These are phyloP conservation scores for Phytophthora colocasiae DNA, from an alignment of 352 stramenopile genomes.

Conservation along the genomic window DNA sequence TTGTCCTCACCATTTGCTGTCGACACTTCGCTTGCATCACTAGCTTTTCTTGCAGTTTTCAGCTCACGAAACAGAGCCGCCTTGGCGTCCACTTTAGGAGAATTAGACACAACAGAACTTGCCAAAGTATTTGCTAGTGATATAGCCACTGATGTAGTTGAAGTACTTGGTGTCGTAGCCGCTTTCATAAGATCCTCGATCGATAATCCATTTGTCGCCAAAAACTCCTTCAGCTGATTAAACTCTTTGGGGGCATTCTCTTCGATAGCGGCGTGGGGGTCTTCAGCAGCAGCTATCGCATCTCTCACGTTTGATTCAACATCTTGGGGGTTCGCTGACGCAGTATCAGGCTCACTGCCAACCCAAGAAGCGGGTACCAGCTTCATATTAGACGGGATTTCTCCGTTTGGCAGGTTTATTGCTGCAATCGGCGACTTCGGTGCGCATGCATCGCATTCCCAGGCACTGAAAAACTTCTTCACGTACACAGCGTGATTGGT, in stretches of 20 bases:
- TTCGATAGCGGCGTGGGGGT: conserved; percentile 5
- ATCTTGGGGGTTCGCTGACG: conserved; percentile 36
- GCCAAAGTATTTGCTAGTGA: conserved; percentile 19
- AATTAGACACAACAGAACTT: neutral
- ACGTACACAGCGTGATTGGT: conserved; percentile 83
- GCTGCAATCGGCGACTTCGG: conserved; percentile 18
- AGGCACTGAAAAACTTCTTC: conserved; percentile 86
- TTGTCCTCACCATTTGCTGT: conserved; percentile 13
- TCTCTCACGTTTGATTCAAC: conserved; percentile 18
- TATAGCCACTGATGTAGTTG: conserved; percentile 26
- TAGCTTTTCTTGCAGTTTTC: conserved; percentile 17
- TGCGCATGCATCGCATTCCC: conserved; percentile 71
- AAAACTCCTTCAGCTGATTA: conserved; percentile 68
- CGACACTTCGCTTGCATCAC: conserved; percentile 6
- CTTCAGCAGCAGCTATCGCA: neutral
- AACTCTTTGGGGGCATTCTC: conserved; percentile 42
- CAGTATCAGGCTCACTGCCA: conserved; percentile 17
- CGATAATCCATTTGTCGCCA: conserved; percentile 65
- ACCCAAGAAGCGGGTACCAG: conserved; percentile 54
- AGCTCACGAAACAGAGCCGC: conserved; percentile 25
- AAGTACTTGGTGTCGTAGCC: conserved; percentile 55
- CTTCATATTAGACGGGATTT: conserved; percentile 55
- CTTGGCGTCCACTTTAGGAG: conserved; percentile 24
- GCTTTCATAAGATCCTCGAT: conserved; percentile 77
- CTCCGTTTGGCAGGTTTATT: conserved; percentile 8